Conservation (phyloP, 176 grass and related monocot genomes). For the Carex parvula region DNA sequence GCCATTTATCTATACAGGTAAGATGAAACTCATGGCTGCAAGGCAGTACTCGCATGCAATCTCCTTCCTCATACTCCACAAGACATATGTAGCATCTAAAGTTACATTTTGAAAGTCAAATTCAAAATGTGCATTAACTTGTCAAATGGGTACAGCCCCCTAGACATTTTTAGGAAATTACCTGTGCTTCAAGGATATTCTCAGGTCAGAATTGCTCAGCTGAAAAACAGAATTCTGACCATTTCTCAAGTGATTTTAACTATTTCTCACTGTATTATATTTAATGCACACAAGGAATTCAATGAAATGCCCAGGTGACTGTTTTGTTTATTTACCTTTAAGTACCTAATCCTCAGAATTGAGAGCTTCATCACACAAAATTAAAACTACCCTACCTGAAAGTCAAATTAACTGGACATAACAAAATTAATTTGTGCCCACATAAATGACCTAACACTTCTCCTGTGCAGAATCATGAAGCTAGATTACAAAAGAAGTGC, state of each 20-base stretch:
- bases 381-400: background rate
- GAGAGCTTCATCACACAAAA: too few relatives aligned
- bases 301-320: background rate
- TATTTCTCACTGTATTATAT: background rate
- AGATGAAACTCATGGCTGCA: slow-evolving; percentile 97
- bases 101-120: background rate
- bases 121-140: background rate
- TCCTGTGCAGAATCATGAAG: background rate
- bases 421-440: background rate
- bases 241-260: background rate
- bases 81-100: slow-evolving; percentile 93
- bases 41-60: slow-evolving; percentile 73
- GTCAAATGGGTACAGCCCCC: background rate
- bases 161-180: background rate
- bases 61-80: slow-evolving; percentile 97
- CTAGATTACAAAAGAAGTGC: background rate
- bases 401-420: background rate
- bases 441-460: background rate
- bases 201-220: background rate
- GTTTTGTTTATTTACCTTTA: background rate
- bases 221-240: background rate
- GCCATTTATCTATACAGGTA: slow-evolving; percentile 98
- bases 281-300: background rate
- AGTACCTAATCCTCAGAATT: background rate
- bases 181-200: background rate